phyloP scores from a whole-genome alignment of 352 stramenopile species.

The Globisporangium spinosum region DNA sequence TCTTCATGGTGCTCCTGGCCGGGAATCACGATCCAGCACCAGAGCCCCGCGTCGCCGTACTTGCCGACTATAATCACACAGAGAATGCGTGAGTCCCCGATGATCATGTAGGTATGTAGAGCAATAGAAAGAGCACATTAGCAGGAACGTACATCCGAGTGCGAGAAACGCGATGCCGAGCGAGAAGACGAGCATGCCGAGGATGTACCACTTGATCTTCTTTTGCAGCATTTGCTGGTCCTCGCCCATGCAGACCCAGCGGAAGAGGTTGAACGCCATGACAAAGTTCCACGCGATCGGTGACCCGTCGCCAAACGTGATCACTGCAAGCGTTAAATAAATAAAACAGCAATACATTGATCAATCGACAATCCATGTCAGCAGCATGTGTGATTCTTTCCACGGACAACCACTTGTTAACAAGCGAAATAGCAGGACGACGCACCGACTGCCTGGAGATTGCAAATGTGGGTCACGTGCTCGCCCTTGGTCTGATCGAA shows the following conservation, averaged over 20 bases:
- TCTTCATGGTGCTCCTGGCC: conserved; percentile 30
- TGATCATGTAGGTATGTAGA: not conserved
- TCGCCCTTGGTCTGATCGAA: conserved; percentile 59
- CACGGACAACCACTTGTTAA: not conserved
- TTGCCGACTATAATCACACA: conserved; percentile 33
- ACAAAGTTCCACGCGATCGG: conserved; percentile 84
- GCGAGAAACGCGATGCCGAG: conserved; percentile 53
- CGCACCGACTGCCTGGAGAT: conserved; percentile 69
- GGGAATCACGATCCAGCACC: conserved; percentile 73
- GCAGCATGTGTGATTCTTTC: not conserved
- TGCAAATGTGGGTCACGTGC: conserved; percentile 51
- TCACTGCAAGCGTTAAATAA: conserved; percentile 32
- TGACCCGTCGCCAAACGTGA: conserved; percentile 69
- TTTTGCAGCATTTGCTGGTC: conserved; percentile 82
- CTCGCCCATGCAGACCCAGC: conserved; percentile 78
- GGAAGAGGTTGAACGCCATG: conserved; percentile 81
- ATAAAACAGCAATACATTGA: not conserved
- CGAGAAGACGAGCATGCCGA: conserved; percentile 53
- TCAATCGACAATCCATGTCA: not conserved
- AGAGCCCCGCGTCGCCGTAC: conserved; percentile 65
- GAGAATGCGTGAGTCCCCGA: not conserved
- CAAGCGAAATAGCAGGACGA: not conserved
- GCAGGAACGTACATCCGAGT: conserved; percentile 27
- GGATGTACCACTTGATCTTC: conserved; percentile 81
- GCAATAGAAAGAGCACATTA: not conserved